A percentile compares a stretch with the other conserved stretches of the same genome.
Conservation (phyloP, 2,329 filamentous ascomycete genomes). For the Epicoccum sorghinum region DNA sequence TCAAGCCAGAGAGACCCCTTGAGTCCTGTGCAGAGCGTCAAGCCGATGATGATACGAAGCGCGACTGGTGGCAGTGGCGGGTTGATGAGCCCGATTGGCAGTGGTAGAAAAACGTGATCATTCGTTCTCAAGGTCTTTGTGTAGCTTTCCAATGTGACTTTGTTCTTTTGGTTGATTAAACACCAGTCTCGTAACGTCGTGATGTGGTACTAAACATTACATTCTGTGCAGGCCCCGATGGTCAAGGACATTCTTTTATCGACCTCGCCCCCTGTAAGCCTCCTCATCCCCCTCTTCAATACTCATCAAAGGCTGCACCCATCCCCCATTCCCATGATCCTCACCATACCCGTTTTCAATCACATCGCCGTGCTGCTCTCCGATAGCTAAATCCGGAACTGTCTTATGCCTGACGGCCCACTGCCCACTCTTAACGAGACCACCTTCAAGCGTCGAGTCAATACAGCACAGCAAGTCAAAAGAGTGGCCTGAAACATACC, state of each 20-base stretch:
- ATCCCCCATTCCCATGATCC: background rate
- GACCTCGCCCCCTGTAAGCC: background rate
- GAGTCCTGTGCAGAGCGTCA: constrained; percentile 44
- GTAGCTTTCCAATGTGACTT: constrained; percentile 37
- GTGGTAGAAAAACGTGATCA: constrained; percentile 25
- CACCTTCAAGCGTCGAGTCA: background rate
- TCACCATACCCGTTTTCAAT: background rate
- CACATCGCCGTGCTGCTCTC: constrained; percentile 1
- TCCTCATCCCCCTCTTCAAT: constrained; percentile 8
- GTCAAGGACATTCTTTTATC: background rate
- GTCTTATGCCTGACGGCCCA: constrained; percentile 7
- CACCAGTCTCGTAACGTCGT: background rate
- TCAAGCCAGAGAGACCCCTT: constrained; percentile 48
- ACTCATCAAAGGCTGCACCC: background rate
- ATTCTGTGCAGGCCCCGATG: background rate
- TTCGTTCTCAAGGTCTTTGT: constrained; percentile 26
- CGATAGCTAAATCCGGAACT: constrained; percentile 8
- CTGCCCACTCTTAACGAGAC: constrained; percentile 4
- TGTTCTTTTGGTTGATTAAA: constrained; percentile 29
- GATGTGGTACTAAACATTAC: background rate
- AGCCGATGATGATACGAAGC: constrained; percentile 44
- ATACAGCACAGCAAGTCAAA: background rate
- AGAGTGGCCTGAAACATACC: background rate
- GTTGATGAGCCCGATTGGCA: constrained; percentile 41
- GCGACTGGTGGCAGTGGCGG: constrained; percentile 37